phyloP scores from a whole-genome alignment of 164 flowering plant species.

The Cinnamomum chago region DNA sequence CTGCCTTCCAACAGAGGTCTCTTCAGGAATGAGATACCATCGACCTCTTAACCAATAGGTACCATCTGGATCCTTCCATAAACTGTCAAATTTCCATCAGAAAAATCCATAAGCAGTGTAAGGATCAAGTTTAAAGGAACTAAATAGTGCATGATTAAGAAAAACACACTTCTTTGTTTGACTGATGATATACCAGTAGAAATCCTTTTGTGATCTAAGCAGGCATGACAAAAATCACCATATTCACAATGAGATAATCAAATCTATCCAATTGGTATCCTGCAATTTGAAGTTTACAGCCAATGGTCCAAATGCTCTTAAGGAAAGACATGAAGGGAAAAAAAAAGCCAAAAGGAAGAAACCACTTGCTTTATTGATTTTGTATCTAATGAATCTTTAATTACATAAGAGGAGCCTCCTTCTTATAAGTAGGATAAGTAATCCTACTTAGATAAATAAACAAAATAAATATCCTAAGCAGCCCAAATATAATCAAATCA shows the following conservation, averaged over 20 bases:
- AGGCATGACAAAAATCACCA: background rate
- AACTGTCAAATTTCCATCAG: slow-evolving; percentile 33
- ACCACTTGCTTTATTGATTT: too few relatives aligned
- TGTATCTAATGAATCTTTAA: too few relatives aligned
- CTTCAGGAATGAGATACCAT: slow-evolving; percentile 95
- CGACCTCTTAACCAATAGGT: slow-evolving; percentile 66
- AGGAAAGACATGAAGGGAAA: background rate
- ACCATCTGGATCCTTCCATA: slow-evolving; percentile 90
- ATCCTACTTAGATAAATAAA: too few relatives aligned
- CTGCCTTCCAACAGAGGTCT: slow-evolving; percentile 87
- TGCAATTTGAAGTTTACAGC: background rate
- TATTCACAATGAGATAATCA: too few relatives aligned
- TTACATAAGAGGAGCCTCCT: too few relatives aligned
- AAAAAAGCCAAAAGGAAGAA: background rate
- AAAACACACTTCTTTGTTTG: too few relatives aligned
- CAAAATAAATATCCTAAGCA: too few relatives aligned
- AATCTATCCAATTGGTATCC: background rate
- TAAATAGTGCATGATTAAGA: too few relatives aligned
- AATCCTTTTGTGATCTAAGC: background rate
- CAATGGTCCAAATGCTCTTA: background rate
- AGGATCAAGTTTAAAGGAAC: background rate
- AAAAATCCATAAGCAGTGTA: slow-evolving; percentile 1
- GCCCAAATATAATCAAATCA: too few relatives aligned
- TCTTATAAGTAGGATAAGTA: too few relatives aligned
- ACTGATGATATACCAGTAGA: background rate